A percentile compares a stretch with the other conserved stretches of the same genome.
These are phyloP conservation scores for Candida cerambycidarum DNA, from an alignment of 805 yeast species.

Conservation along the genomic window DNA sequence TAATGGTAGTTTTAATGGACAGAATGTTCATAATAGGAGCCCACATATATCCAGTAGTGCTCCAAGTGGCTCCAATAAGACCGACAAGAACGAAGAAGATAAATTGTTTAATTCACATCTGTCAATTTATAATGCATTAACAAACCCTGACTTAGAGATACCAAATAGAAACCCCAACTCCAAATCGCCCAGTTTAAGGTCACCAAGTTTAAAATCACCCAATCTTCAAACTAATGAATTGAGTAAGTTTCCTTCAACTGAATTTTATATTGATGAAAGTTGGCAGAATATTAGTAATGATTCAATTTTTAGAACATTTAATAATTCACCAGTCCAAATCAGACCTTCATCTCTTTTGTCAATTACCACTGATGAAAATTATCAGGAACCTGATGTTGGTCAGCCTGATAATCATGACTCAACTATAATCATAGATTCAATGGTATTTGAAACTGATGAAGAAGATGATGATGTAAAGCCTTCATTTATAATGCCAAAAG, in stretches of 20 bases:
- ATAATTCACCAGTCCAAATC: conserved; percentile 11
- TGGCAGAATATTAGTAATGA: conserved; percentile 34
- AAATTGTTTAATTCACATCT: conserved; percentile 37
- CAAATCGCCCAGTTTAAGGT: no score
- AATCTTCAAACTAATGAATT: conserved; percentile 3
- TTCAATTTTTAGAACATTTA: conserved; percentile 12
- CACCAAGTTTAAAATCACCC: conserved; percentile 6
- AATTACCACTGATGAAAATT: conserved; percentile 15
- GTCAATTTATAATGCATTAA: conserved; percentile 38
- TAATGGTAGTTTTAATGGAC: conserved; percentile 2
- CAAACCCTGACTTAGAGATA: conserved; percentile 41
- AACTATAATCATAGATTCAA: conserved; percentile 13
- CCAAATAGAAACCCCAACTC: no score
- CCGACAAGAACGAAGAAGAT: not conserved
- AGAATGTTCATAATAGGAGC: not conserved
- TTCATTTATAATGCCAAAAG: conserved; percentile 40
- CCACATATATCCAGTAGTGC: not conserved
- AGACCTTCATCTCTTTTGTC: conserved; percentile 16
- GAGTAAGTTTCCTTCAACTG: conserved; percentile 11
- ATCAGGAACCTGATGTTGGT: conserved; percentile 11
- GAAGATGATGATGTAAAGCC: conserved; percentile 29
- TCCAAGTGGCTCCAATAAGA: not conserved
- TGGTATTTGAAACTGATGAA: conserved; percentile 45
- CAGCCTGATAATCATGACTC: not conserved
- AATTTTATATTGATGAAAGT: conserved; percentile 15